Evolutionary conservation across 176 grass and related monocot genomes (phyloP).

Genomic region (Musa beccarii): DNA sequence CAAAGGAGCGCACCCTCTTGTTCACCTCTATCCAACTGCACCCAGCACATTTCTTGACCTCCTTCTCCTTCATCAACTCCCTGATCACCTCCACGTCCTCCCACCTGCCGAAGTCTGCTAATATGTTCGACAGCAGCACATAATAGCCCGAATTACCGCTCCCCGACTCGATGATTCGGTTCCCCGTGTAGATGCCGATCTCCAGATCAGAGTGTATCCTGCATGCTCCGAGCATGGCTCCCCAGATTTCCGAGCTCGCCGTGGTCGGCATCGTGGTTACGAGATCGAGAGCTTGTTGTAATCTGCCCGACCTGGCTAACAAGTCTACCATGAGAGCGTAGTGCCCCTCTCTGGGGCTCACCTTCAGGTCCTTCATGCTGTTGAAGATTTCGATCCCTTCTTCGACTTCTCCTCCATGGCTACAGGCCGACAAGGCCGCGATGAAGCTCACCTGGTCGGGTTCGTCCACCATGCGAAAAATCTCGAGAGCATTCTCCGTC

Average conservation of each 20-base stretch:
- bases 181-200: conserved; percentile 17
- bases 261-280: conserved; percentile 12
- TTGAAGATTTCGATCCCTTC: conserved; percentile 18
- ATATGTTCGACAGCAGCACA: conserved; percentile 20
- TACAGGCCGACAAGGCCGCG: conserved; percentile 10
- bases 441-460: conserved; percentile 26
- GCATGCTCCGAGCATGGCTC: conserved; percentile 24
- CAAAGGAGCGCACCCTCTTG: conserved; percentile 15
- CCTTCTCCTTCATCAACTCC: conserved; percentile 18
- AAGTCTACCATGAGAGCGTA: conserved; percentile 20
- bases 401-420: conserved; percentile 20
- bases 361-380: conserved; percentile 5
- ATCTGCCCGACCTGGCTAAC: conserved; percentile 13
- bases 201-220: conserved; percentile 19
- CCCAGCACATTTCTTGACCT: conserved; percentile 15
- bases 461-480: conserved; percentile 12
- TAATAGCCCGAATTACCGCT: conserved; percentile 22
- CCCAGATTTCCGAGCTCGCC: conserved; percentile 17
- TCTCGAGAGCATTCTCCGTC: conserved; percentile 15
- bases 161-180: conserved; percentile 5
- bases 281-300: conserved; percentile 18
- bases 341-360: conserved; percentile 18
- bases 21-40: conserved; percentile 25
- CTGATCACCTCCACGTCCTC: conserved; percentile 22
- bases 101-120: conserved; percentile 21